phyloP scores from a whole-genome alignment of 208 protist species.

The Tetramitus jugosus region DNA sequence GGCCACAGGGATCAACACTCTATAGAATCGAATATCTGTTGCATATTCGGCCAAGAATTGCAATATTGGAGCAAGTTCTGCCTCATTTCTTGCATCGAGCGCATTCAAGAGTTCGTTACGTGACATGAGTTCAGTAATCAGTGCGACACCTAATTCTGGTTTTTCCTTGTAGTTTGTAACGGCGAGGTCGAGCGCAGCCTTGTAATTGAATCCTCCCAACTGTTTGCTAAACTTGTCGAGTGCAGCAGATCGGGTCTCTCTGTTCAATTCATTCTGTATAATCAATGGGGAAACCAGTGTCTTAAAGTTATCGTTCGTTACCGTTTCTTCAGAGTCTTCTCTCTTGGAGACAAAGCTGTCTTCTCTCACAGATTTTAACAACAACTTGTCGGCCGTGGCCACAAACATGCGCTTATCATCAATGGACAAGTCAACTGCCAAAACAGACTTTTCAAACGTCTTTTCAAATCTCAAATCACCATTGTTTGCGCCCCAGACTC shows the following conservation, averaged over 20 bases:
- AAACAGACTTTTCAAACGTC: neutral
- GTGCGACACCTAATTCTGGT: neutral
- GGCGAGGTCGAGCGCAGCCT: neutral
- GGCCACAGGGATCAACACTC: neutral
- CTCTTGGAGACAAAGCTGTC: neutral
- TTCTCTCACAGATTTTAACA: neutral
- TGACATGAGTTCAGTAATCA: neutral
- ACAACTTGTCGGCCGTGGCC: neutral
- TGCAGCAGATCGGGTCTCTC: neutral
- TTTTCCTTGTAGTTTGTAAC: neutral
- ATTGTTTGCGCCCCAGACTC: neutral
- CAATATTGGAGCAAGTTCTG: neutral
- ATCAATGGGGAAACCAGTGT: neutral
- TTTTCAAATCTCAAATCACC: neutral
- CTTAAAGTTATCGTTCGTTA: neutral
- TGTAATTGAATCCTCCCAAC: neutral
- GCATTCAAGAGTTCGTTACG: neutral
- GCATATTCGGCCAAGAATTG: neutral
- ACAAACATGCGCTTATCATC: neutral
- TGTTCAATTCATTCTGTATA: neutral
- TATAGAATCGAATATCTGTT: neutral
- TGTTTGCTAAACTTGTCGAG: neutral
- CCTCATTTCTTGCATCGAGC: neutral
- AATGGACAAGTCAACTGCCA: neutral
- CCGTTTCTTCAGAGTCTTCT: neutral